These are phyloP conservation scores for Podospora australis DNA, from an alignment of 495 filamentous ascomycete genomes.

Conservation along the genomic window DNA sequence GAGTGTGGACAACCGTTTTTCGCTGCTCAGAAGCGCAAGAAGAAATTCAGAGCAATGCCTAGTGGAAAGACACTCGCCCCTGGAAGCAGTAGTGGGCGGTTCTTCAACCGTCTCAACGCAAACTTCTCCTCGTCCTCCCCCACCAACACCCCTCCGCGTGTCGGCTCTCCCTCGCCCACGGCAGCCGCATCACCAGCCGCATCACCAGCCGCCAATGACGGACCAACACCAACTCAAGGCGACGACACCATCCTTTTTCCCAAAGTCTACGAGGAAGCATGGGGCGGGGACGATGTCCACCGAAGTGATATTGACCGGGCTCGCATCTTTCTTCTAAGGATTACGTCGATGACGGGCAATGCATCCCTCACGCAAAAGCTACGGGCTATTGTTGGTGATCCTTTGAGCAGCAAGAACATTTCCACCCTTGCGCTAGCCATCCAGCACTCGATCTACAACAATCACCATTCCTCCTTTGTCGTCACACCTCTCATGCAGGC, in stretches of 20 bases:
- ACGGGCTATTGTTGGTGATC: slow-evolving; percentile 21
- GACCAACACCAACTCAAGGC: neutral
- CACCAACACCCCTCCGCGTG: neutral
- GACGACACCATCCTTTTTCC: slow-evolving; percentile 25
- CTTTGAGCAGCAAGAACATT: slow-evolving; percentile 13
- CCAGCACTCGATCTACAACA: slow-evolving; percentile 22
- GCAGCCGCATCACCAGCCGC: neutral
- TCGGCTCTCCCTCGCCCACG: neutral
- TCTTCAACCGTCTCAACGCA: slow-evolving; percentile 5
- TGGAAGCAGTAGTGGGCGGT: neutral
- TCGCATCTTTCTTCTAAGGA: slow-evolving; percentile 26
- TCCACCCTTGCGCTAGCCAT: slow-evolving; percentile 23
- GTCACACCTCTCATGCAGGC: slow-evolving; percentile 29
- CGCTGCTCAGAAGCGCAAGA: neutral
- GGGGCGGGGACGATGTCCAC: slow-evolving; percentile 15
- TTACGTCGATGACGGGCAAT: slow-evolving; percentile 23
- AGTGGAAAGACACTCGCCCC: neutral
- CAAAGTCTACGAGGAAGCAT: slow-evolving; percentile 27
- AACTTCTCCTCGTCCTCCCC: neutral
- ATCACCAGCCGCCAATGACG: neutral
- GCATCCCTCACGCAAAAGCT: slow-evolving; percentile 13
- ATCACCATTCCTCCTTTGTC: slow-evolving; percentile 27
- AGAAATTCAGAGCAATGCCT: neutral
- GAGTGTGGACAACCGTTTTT: slow-evolving; percentile 6
- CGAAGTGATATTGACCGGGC: slow-evolving; percentile 26